Conservation (phyloP, 371 early-diverging fungal species). For the Mucor racemosus region DNA sequence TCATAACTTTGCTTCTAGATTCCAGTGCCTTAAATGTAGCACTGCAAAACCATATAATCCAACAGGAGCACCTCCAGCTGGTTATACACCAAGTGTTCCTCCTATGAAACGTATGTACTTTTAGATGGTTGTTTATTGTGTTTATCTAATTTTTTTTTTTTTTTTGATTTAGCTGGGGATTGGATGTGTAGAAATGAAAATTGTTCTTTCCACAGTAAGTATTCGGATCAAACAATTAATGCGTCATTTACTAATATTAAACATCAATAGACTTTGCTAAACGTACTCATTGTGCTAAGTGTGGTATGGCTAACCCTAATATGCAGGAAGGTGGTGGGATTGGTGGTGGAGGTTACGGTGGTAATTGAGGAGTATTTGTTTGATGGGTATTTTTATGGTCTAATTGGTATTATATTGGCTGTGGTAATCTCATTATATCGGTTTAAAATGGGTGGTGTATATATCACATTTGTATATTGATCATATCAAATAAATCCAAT, state of each 20-base stretch:
- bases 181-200: conserved; percentile 9
- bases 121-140: neutral
- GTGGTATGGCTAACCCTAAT: conserved; percentile 11
- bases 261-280: neutral
- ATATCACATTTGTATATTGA: too few relatives aligned
- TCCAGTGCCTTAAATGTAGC: conserved; percentile 67
- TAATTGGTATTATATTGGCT: neutral
- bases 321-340: conserved; percentile 1
- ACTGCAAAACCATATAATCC: conserved; percentile 39
- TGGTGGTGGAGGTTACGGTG: conserved; percentile 9
- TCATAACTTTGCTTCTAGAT: conserved; percentile 72
- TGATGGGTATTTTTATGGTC: neutral
- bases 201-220: conserved; percentile 11
- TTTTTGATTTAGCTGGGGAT: neutral
- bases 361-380: neutral
- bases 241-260: neutral
- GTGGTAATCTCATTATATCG: neutral
- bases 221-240: neutral
- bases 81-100: neutral
- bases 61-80: conserved; percentile 15
- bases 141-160: neutral
- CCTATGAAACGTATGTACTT: conserved; percentile 5
- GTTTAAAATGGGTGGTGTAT: neutral
- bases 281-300: conserved; percentile 8
- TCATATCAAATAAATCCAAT: too few relatives aligned